Evolutionary conservation across 371 early-diverging fungal genomes (phyloP), one percentile per base, ranked within the genome.

Genomic region (Apophysomyces sp.): DNA sequence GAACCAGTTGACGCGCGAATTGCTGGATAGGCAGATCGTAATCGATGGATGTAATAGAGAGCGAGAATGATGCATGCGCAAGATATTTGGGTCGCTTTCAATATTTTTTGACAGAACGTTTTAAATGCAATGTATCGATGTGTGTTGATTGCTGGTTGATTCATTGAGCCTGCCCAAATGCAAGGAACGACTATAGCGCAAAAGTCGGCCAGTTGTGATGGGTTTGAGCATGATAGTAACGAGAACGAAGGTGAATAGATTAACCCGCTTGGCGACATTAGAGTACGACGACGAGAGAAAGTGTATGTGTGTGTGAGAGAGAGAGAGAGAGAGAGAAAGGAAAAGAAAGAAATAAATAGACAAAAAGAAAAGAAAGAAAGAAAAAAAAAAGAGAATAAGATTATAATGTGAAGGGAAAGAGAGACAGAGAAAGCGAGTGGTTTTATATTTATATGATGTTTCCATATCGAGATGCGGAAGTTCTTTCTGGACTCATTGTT

Each of bases 111-210:
- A 66, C 80, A 77, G 58, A 78, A 82, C 8, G 60, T 51, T 56
- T 69, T 69, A 36, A 82, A 82, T 7, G 62, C 29, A 29, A 51
- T 52, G 18, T 57, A 65, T 34, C 66, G 60, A 32, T 61, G 53
- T n/a, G 27, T 34, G 24, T 41, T 64, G 53, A 30, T 61, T 24
- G 15, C 52, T 44, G 27, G 37, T 62, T 28, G 70, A 61, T 30
- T 64, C 39, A 36, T 63, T 55, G n/a, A 68, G 21, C 77, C 78
- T 28, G 70, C 66, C 82, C 82, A 81, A 26, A 81, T 81, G 40
- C 67, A 71, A 54, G 82, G 82, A 8, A 81, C 79, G 56, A 73
- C 72, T 24, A 75, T 60, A 13, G 77, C 65, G 34, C 78, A 74
- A 49, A 81, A 74, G 49, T 78, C 75, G 18, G 81, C 71, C 15